Conservation (phyloP, 140 eudicot genomes). For the Stevia rebaudiana region DNA sequence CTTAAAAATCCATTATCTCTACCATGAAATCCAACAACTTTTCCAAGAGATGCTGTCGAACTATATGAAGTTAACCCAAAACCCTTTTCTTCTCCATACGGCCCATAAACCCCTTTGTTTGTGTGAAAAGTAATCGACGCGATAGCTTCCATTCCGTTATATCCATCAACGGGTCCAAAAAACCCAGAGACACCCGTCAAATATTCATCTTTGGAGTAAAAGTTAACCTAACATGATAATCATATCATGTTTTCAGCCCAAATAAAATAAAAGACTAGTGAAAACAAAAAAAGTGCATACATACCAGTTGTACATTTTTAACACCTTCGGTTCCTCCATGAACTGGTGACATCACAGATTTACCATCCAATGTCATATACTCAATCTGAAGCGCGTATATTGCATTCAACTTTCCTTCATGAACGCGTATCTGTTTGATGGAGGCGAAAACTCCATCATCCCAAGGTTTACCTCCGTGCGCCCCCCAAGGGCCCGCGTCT, state of each 20-base stretch:
- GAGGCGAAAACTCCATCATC: slow-evolving; percentile 35
- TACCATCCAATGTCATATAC: slow-evolving; percentile 20
- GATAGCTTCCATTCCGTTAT: slow-evolving; percentile 16
- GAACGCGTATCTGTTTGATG: slow-evolving; percentile 15
- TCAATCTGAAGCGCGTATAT: slow-evolving; percentile 16
- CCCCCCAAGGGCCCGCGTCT: slow-evolving; percentile 40
- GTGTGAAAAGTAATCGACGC: slow-evolving; percentile 29
- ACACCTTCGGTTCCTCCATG: slow-evolving; percentile 28
- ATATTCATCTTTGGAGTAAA: slow-evolving; percentile 19
- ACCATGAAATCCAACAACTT: slow-evolving; percentile 33
- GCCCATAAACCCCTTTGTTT: slow-evolving; percentile 21
- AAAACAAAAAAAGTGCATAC: no score
- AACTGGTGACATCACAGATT: slow-evolving; percentile 7
- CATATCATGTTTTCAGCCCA: not conserved
- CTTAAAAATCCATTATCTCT: slow-evolving; percentile 10
- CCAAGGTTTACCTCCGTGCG: slow-evolving; percentile 26
- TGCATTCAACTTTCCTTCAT: not conserved
- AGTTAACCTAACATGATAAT: slow-evolving; percentile 10
- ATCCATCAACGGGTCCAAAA: slow-evolving; percentile 25
- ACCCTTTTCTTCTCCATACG: slow-evolving; percentile 21
- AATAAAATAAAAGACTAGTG: no score
- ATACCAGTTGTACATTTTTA: not conserved
- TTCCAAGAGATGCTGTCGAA: slow-evolving; percentile 13
- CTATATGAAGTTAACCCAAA: not conserved
- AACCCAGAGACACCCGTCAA: slow-evolving; percentile 26